Percentiles rank a stretch among this genome's conserved stretches.
These are phyloP conservation scores for Willaertia magna DNA, from an alignment of 208 protist species.

Conservation along the genomic window DNA sequence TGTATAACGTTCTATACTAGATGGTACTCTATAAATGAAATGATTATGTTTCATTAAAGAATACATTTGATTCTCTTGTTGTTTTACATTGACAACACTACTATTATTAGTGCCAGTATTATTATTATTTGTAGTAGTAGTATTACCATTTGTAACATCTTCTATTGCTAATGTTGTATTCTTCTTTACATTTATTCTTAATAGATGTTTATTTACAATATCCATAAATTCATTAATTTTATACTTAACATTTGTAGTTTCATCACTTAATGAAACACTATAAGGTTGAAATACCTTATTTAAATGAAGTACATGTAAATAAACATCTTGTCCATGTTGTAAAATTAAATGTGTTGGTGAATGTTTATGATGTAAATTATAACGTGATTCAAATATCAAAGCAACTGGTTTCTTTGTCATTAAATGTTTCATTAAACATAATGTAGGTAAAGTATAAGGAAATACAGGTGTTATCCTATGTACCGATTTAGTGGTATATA, in stretches of 20 bases:
- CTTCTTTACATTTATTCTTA: neutral
- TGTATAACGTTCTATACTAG: neutral
- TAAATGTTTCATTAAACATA: constrained; percentile 6
- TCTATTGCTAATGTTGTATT: neutral
- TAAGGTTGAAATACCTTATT: neutral
- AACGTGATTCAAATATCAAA: neutral
- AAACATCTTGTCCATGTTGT: neutral
- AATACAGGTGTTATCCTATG: neutral
- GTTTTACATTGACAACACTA: too few species aligned
- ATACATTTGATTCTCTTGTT: too few species aligned
- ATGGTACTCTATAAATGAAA: neutral
- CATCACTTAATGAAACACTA: neutral
- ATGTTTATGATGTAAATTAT: neutral
- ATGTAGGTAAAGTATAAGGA: neutral
- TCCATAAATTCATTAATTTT: neutral
- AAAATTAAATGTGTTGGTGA: neutral
- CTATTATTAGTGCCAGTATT: neutral
- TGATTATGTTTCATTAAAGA: neutral
- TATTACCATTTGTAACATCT: neutral
- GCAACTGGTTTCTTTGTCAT: neutral
- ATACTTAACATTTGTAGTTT: neutral
- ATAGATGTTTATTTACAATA: neutral
- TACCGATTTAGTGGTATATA: neutral
- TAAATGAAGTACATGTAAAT: neutral
- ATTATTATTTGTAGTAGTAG: neutral